Percentiles rank a stretch among this genome's conserved stretches.
phyloP scores from a whole-genome alignment of 2,329 filamentous ascomycete species.

The Macrophomina pseudophaseolina region DNA sequence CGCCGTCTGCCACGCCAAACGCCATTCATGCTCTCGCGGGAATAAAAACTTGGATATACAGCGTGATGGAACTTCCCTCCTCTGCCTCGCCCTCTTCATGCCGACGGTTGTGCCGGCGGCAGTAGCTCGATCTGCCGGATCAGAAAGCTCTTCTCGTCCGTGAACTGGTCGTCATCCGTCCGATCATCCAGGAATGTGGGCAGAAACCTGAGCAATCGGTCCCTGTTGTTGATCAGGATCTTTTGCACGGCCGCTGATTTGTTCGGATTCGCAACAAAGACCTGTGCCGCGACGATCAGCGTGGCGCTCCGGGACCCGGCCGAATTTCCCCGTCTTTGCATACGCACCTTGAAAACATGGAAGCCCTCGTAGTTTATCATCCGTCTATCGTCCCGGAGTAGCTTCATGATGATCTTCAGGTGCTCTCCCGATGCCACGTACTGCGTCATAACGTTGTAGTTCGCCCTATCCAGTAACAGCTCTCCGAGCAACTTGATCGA shows the following conservation, averaged over 20 bases:
- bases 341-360: conserved; percentile 86
- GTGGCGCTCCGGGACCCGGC: conserved; percentile 15
- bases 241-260: conserved; percentile 96
- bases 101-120: conserved; percentile 35
- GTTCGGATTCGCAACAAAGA: conserved; percentile 98
- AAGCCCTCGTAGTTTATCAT: conserved; percentile 99
- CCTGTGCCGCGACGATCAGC: conserved; percentile 50
- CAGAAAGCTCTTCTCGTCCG: conserved; percentile 95
- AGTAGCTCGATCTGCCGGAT: conserved; percentile 82
- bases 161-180: conserved; percentile 97
- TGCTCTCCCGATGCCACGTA: conserved; percentile 96
- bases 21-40: conserved; percentile 11
- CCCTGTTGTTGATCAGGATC: conserved; percentile 94
- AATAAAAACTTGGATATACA: not conserved
- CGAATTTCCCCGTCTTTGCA: conserved; percentile 18
- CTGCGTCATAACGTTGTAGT: conserved; percentile 97
- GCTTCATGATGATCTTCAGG: conserved; percentile 97
- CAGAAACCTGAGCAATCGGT: conserved; percentile 86
- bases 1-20: conserved; percentile 4
- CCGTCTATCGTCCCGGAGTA: conserved; percentile 91
- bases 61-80: not conserved
- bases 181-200: conserved; percentile 92
- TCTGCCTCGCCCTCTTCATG: not conserved
- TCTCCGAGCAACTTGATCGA: conserved; percentile 97
- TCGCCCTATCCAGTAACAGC: conserved; percentile 89